phyloP scores from a whole-genome alignment of 73 alveolate genomes.

The Tetrahymena thermophila region DNA sequence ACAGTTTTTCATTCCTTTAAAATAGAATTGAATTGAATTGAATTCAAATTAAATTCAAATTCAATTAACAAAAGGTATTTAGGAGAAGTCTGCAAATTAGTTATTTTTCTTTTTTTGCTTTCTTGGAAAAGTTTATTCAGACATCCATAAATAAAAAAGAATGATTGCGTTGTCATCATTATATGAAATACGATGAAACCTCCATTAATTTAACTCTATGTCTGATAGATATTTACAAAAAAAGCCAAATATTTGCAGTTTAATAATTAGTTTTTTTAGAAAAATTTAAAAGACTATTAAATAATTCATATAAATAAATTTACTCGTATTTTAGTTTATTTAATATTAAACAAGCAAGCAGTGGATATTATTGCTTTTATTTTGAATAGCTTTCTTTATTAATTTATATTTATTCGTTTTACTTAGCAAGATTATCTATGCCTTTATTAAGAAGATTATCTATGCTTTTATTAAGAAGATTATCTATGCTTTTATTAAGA shows the following conservation, averaged over 20 bases:
- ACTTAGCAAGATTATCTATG: background rate
- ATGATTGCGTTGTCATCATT: background rate
- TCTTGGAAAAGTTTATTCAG: background rate
- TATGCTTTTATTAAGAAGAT: background rate
- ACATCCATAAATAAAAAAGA: too few species aligned
- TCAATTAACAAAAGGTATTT: background rate
- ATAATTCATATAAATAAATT: too few species aligned
- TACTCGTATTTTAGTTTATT: background rate
- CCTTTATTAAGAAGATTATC: too few species aligned
- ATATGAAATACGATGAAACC: too few species aligned
- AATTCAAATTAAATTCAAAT: background rate
- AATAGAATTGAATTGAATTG: background rate
- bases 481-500: background rate
- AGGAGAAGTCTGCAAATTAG: background rate
- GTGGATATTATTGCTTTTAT: background rate
- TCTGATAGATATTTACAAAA: background rate
- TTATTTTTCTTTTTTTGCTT: background rate
- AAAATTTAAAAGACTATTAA: too few species aligned
- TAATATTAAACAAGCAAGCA: background rate
- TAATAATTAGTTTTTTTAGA: background rate
- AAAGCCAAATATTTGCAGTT: background rate
- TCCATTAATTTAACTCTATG: too few species aligned
- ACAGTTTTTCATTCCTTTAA: too few species aligned
- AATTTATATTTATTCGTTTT: background rate
- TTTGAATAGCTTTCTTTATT: background rate